Evolutionary conservation across 2,329 filamentous ascomycete species (phyloP).

Genomic region (Ophiostoma angusticollis): DNA sequence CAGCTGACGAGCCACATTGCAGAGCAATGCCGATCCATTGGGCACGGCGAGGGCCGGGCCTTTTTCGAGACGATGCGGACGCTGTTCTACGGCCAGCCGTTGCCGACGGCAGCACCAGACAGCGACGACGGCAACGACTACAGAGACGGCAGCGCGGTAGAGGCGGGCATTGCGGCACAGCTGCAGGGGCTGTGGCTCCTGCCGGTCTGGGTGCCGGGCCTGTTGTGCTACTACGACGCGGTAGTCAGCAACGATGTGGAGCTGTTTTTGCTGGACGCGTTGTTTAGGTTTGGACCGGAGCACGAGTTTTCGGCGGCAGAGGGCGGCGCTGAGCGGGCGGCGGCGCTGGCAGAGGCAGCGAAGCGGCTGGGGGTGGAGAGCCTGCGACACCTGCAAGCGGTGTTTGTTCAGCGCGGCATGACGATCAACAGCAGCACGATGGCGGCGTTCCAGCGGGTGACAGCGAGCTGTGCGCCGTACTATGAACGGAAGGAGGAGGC

Average conservation of each 20-base stretch:
- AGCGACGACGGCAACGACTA: no score
- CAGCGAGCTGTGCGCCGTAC: conserved; percentile 29
- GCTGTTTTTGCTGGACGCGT: conserved; percentile 28
- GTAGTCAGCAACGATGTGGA: conserved; percentile 30
- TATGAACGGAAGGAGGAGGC: conserved; percentile 20
- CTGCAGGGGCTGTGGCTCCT: conserved; percentile 19
- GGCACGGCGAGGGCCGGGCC: conserved; percentile 33
- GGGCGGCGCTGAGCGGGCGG: conserved; percentile 19
- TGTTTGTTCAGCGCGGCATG: conserved; percentile 28
- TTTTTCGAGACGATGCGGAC: conserved; percentile 34
- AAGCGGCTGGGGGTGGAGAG: conserved; percentile 31
- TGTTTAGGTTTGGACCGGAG: conserved; percentile 27
- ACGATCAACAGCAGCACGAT: conserved; percentile 32
- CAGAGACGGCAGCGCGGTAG: no score
- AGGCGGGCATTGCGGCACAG: background rate
- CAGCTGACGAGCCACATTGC: conserved; percentile 31
- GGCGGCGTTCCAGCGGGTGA: conserved; percentile 27
- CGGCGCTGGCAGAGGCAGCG: conserved; percentile 24
- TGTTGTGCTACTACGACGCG: conserved; percentile 35
- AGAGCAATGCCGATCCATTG: conserved; percentile 30
- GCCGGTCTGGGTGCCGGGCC: conserved; percentile 37
- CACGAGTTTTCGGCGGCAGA: conserved; percentile 20
- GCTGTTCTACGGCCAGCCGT: conserved; percentile 18
- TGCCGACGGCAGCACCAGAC: background rate
- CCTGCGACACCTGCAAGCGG: conserved; percentile 33